phyloP scores from a whole-genome alignment of 116 monocot genomes.

The Dioscorea cayenensis region DNA sequence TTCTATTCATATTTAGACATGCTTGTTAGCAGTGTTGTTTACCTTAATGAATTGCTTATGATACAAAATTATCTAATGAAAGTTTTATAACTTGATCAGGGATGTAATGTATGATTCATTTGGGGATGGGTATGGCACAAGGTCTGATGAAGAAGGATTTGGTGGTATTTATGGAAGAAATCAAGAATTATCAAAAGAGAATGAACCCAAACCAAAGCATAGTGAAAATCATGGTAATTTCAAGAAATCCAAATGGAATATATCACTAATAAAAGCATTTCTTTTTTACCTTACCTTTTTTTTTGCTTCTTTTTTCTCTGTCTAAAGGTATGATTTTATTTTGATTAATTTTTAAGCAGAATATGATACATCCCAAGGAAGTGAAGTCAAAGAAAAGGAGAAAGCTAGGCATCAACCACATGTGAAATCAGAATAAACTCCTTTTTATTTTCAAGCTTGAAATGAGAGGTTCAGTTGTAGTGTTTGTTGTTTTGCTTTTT shows the following conservation, averaged over 20 bases:
- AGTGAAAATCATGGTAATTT: neutral
- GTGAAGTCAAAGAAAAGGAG: constrained; percentile 7
- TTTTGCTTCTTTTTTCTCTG: neutral
- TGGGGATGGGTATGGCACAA: constrained; percentile 17
- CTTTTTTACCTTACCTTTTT: too few relatives aligned
- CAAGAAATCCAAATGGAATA: neutral
- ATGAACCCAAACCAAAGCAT: neutral
- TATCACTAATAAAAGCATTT: neutral
- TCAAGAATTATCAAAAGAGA: neutral
- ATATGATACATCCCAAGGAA: constrained; percentile 6
- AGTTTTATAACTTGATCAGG: too few relatives aligned
- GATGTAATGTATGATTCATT: constrained; percentile 20
- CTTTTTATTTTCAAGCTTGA: too few relatives aligned
- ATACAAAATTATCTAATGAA: too few relatives aligned
- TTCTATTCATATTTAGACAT: too few relatives aligned
- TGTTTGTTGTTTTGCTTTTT: too few relatives aligned
- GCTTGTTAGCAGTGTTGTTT: too few relatives aligned
- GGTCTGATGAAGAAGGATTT: constrained; percentile 23
- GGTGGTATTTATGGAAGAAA: constrained; percentile 18
- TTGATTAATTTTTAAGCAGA: neutral
- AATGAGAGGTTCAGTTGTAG: too few relatives aligned
- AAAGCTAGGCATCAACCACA: neutral
- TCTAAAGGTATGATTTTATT: neutral
- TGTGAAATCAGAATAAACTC: too few relatives aligned
- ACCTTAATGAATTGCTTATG: too few relatives aligned